Evolutionary conservation across 768 basidiomycete genomes (phyloP), one percentile per base, ranked within the genome.

Genomic region (Tricholoma sp.): DNA sequence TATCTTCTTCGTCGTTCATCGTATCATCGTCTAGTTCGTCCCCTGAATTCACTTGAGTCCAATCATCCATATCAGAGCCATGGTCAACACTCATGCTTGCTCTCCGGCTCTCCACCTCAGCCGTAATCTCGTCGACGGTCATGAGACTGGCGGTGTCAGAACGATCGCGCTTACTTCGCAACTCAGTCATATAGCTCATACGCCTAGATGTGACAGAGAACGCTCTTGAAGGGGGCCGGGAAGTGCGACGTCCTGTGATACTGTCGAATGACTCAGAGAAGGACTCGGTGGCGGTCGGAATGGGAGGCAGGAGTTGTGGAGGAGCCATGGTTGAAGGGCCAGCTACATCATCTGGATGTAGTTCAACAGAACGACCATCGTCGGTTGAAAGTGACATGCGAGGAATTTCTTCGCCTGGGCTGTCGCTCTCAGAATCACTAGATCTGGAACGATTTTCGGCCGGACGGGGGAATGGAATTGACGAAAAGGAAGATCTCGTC

Each of bases 101-200:
- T 57, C 82, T 74, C 35, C 83, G 76, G 64, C 85, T 91, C 65
- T 84, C 96, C 7, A 99, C 90, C 66, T 96, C 90, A 9, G 93
- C 94, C 0, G 97, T 98, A 65, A 99, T 97, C 72, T 99, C 94
- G 66, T 99, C 96, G 21, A 99, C 91, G 0, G 96, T 99, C 71
- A 98, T 80, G 64, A 98, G 73, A 63, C 91, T 94, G 4, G 91
- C 92, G 7, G 93, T 92, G 66, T 96, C 94, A 0, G 89, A 90
- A 37, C 82, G 78, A 64, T 97, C 93, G 19, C 89, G 84, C 68
- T 85, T 90, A 69, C 84, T 89, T 58, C 90, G 78, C 56, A 92
- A 69, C 66, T 93, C 91, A 1, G 86, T 88, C 75, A 90, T 87
- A 68, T 84, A 88, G 66, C 91, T 93, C 76, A 86, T 80, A 4